A percentile compares a stretch with the other conserved stretches of the same genome.
phyloP scores from a whole-genome alignment of 768 basidiomycete species.

The Lactifluus echinatus region DNA sequence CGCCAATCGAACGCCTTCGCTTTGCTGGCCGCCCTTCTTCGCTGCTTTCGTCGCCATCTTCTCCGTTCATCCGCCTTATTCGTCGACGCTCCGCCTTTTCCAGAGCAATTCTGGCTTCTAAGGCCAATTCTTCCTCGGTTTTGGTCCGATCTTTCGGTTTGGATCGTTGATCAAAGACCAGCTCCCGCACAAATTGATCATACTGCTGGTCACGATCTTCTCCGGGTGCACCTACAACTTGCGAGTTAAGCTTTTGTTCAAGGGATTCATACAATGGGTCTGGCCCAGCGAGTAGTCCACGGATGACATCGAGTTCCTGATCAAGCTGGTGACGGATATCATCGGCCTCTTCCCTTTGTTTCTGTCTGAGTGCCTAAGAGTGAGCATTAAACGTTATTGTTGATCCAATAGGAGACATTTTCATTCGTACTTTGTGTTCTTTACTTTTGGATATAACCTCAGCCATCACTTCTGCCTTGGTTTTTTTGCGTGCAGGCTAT shows the following conservation, averaged over 20 bases:
- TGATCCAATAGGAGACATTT: not conserved
- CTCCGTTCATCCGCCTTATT: constrained; percentile 76
- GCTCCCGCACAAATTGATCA: constrained; percentile 84
- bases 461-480: constrained; percentile 94
- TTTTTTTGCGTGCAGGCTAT: constrained; percentile 78
- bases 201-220: constrained; percentile 57
- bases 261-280: constrained; percentile 36
- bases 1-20: constrained; percentile 49
- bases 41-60: constrained; percentile 53
- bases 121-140: constrained; percentile 88
- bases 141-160: constrained; percentile 93
- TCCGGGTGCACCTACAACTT: not conserved
- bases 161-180: constrained; percentile 88
- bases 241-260: constrained; percentile 1
- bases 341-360: constrained; percentile 78
- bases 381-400: not conserved
- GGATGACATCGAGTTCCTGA: constrained; percentile 74
- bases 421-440: constrained; percentile 67
- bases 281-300: constrained; percentile 55
- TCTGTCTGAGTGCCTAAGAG: constrained; percentile 72
- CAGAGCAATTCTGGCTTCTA: constrained; percentile 78
- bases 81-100: constrained; percentile 80
- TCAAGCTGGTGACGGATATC: constrained; percentile 84
- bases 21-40: constrained; percentile 46
- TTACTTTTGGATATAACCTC: constrained; percentile 98